Base-by-base conservation (phyloP, 345 rosid genomes). In the Cardamine occulta region DNA sequence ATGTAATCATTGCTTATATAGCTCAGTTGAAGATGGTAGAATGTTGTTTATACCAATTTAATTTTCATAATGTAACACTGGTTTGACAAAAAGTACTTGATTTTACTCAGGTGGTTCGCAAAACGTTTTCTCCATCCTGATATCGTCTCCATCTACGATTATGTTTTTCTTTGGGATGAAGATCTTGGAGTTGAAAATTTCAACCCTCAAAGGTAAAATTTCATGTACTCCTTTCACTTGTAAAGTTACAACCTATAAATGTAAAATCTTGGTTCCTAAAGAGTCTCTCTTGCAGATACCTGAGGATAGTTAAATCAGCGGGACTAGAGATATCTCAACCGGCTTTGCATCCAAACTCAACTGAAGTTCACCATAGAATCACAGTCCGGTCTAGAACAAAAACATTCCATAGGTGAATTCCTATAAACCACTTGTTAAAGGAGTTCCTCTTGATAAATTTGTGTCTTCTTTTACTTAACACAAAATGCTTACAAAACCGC, bases 241-340 rank as follows among this genome's bases (percentile, higher is more conserved):
- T 60, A 31, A 31, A 24, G 4, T 7, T 42, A 62, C 23, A 42
- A 42, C 57, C 14, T 0, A 6, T 62, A 61, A 44, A 32, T 32
- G 13, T 62, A 9, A 34, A 32, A 32, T 32, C 24, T 55, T 76
- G 44, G 59, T 54, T 68, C 2, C 59, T 77, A 47, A 77, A 48
- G 10, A 77, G 39, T 65, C 23, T 55, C 23, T 55, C 66, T 72
- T 40, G 32, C 86, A 95, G 99, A 71, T 95, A 95, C 88, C 72
- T 95, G 70, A 34, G 67, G 52, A 87, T 95, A 75, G 90, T 91
- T 66, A 90, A 80, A 80, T 67, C 86, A 1, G 98, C 85, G 56
- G 97, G 97, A 44, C 73, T 95, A 48, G 97, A 95, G 89, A 95
- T 95, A 75, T 95, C 99, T 71, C 99, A 95, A 82, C 99, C 99